Evolutionary conservation across 2,329 filamentous ascomycete genomes (phyloP).

Genomic region (Fusarium sp.): DNA sequence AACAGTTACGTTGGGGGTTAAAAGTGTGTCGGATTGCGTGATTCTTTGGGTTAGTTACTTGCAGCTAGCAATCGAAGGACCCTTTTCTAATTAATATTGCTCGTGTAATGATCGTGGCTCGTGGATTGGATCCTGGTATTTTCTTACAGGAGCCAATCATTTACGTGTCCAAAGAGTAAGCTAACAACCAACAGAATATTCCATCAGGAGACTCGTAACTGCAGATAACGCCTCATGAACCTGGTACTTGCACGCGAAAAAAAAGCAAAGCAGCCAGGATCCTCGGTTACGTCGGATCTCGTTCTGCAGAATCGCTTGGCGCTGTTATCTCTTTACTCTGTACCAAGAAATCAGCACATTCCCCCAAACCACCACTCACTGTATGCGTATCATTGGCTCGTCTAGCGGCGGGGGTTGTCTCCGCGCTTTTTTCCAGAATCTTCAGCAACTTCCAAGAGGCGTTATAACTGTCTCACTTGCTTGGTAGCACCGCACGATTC

Average conservation of each 20-base stretch:
- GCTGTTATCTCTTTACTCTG: neutral
- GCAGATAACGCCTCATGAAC: conserved; percentile 9
- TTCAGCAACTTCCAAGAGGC: neutral
- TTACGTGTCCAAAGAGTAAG: neutral
- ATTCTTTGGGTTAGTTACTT: neutral
- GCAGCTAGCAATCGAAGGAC: neutral
- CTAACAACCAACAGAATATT: neutral
- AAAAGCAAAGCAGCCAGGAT: neutral
- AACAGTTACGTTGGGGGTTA: neutral
- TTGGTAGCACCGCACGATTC: neutral
- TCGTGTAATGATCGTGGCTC: neutral
- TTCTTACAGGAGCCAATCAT: neutral
- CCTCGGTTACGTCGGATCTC: neutral
- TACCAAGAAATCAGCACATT: neutral
- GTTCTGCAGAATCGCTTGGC: neutral
- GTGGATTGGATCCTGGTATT: neutral
- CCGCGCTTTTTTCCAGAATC: neutral
- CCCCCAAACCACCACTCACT: neutral
- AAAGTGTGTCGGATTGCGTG: neutral
- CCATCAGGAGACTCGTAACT: conserved; percentile 12
- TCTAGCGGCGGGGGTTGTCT: neutral
- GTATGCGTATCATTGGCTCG: neutral
- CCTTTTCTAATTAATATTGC: neutral
- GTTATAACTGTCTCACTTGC: conserved; percentile 6
- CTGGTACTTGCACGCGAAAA: neutral